Evolutionary conservation across 345 rosid species (phyloP), one percentile per base, ranked within the genome.

Genomic region (Trapa bicornis): DNA sequence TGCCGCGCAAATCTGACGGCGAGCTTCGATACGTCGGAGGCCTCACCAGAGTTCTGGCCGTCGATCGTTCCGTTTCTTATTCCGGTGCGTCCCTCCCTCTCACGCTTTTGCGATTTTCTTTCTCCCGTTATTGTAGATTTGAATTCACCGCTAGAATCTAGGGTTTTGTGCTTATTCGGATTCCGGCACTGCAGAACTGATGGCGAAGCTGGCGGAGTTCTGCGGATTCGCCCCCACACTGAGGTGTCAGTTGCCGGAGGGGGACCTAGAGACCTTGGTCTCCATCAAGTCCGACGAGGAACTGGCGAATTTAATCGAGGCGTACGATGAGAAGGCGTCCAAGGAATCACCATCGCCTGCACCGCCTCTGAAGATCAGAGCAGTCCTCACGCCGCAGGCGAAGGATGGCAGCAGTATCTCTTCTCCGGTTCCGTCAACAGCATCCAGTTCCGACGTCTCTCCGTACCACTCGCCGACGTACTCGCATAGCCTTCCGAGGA

Each of bases 1-100:
- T 73, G 14, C 97, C 84, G 45, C 97, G 98, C 67, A 77, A 79
- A 36, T 52, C 72, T 5, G 96, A 88, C 79, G 94, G 96, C 22
- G 71, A 80, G 70, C 92, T 90, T 41, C 96, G 97, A 65, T 93
- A 93, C 79, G 87, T 79, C 33, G 96, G 96, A 61, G 96, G 98
- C 32, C 68, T 76, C 66, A 90, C 90, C 72, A 71, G 98, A 68
- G 85, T 93, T 41, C 86, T 93, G 12, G 67, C 96, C 65, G 90
- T 87, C 39, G 75, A 82, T 65, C 88, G 87, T 36, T 82, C 90
- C 32, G 67, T 85, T 29, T 80, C 89, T 17, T 90, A 68, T 65
- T 12, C 87, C 75, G 98, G 97, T 92, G 70, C 12, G 76, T 70
- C 41, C 1, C 8, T 7, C 7, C 42, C 41, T n/a, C 29, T 39